A percentile compares a stretch with the other conserved stretches of the same genome.
Evolutionary conservation across 1,284 basidiomycete species (phyloP).

Genomic region (Rhodotorula sp.): DNA sequence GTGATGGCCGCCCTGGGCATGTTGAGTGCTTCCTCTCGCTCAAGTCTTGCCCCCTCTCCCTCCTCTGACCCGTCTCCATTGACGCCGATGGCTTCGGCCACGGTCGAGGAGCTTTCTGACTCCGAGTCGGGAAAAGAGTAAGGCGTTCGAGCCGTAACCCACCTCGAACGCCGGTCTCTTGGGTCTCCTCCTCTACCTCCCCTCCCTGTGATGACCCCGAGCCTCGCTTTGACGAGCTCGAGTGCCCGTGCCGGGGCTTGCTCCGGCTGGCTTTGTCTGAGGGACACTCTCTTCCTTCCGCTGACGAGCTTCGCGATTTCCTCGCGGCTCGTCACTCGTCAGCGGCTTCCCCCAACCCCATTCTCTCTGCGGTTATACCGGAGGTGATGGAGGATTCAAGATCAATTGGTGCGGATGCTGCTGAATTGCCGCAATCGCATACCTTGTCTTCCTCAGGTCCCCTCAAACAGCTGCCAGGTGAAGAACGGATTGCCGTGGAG

Average conservation of each 20-base stretch:
- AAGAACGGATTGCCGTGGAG: too few relatives aligned
- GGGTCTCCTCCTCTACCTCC: constrained; percentile 8
- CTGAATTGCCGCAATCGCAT: too few relatives aligned
- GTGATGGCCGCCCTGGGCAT: not conserved
- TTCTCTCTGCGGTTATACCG: too few relatives aligned
- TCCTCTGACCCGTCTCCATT: not conserved
- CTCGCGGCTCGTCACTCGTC: constrained; percentile 8
- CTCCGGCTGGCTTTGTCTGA: not conserved
- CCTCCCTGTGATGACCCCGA: constrained; percentile 1
- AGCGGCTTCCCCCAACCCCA: not conserved
- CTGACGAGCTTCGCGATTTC: constrained; percentile 8
- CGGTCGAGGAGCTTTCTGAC: not conserved
- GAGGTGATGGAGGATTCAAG: too few relatives aligned
- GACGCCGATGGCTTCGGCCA: not conserved
- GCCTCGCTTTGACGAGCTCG: not conserved
- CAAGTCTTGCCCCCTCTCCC: not conserved
- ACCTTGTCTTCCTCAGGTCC: too few relatives aligned
- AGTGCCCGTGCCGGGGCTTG: too few relatives aligned
- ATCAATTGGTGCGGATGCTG: too few relatives aligned
- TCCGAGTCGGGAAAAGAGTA: too few relatives aligned
- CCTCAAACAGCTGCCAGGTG: too few relatives aligned
- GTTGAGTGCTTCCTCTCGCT: not conserved
- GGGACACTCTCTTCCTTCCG: constrained; percentile 1
- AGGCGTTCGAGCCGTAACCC: too few relatives aligned
- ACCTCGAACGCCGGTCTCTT: not conserved